Evolutionary conservation across 2,329 filamentous ascomycete genomes (phyloP).

Genomic region (Simplicillium aogashimaense): DNA sequence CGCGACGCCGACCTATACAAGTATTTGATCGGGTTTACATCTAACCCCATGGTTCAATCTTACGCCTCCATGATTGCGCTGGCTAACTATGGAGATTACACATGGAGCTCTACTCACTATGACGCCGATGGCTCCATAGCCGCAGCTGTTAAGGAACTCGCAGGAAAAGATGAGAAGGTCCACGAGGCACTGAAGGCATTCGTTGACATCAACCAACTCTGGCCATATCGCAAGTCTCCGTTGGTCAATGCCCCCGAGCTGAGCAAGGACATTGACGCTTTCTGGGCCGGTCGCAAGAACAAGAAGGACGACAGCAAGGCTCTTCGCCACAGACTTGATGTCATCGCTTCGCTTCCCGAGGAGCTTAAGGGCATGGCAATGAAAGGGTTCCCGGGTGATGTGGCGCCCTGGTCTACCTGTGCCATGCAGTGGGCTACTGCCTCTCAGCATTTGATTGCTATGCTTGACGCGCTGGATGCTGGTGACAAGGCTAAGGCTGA

Average conservation of each 20-base stretch:
- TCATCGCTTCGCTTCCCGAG: slow-evolving; percentile 3
- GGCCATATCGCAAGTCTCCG: slow-evolving; percentile 6
- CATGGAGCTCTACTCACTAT: slow-evolving; percentile 7
- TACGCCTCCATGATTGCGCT: slow-evolving; percentile 9
- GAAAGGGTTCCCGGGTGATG: slow-evolving; percentile 6
- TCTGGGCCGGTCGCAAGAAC: slow-evolving; percentile 6
- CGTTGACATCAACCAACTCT: slow-evolving; percentile 8
- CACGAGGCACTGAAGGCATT: slow-evolving; percentile 5
- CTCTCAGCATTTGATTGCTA: slow-evolving; percentile 5
- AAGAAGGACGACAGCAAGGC: slow-evolving; percentile 1
- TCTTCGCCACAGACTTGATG: slow-evolving; percentile 2
- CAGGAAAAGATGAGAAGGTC: slow-evolving; percentile 1
- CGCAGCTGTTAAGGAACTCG: slow-evolving; percentile 6
- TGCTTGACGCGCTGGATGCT: slow-evolving; percentile 5
- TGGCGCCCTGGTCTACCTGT: slow-evolving; percentile 5
- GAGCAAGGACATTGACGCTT: slow-evolving; percentile 6
- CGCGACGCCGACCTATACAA: slow-evolving; percentile 7
- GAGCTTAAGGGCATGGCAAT: slow-evolving; percentile 7
- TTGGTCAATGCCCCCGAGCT: slow-evolving; percentile 5
- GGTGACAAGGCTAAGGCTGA: slow-evolving; percentile 5
- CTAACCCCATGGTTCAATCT: slow-evolving; percentile 10
- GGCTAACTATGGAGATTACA: slow-evolving; percentile 9
- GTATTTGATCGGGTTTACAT: slow-evolving; percentile 8
- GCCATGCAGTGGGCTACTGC: slow-evolving; percentile 9
- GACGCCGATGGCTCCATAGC: slow-evolving; percentile 2